These are phyloP conservation scores for Eleusine indica DNA, from an alignment of 176 grass and related monocot genomes.

Conservation along the genomic window DNA sequence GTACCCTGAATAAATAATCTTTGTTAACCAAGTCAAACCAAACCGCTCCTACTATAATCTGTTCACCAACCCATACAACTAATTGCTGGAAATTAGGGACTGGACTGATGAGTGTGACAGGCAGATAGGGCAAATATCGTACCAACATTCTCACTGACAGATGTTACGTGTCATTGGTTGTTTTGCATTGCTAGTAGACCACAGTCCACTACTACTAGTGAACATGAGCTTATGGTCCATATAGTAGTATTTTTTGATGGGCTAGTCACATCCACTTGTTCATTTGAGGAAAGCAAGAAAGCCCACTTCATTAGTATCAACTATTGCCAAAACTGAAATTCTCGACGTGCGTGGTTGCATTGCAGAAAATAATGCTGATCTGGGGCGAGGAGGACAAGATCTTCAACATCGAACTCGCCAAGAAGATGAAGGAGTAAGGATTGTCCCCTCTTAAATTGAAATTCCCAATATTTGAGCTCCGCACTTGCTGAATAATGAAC, in stretches of 20 bases:
- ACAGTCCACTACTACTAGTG: not conserved
- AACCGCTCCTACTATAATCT: slow-evolving; percentile 29
- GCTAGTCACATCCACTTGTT: not conserved
- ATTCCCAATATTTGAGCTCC: not conserved
- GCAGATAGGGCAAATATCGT: not conserved
- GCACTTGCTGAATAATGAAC: not conserved
- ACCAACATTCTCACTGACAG: not conserved
- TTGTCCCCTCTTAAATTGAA: not conserved
- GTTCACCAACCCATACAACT: slow-evolving; percentile 20
- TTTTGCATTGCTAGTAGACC: too few relatives aligned
- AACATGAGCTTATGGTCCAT: not conserved
- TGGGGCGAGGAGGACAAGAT: slow-evolving; percentile 94
- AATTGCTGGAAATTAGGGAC: not conserved
- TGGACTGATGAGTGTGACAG: not conserved
- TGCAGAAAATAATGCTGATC: slow-evolving; percentile 89
- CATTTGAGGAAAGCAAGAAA: too few relatives aligned
- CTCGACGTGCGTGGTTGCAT: slow-evolving; percentile 42
- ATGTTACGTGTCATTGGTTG: too few relatives aligned
- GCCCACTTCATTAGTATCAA: too few relatives aligned
- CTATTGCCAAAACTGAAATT: not conserved
- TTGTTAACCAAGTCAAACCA: slow-evolving; percentile 9
- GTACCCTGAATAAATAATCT: slow-evolving; percentile 14
- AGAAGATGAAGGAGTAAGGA: slow-evolving; percentile 86
- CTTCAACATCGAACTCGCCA: slow-evolving; percentile 80
- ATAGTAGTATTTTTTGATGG: not conserved